Evolutionary conservation across 805 yeast species (phyloP), one percentile per base, ranked within the genome.

Genomic region (Komagataella kurtzmanii): DNA sequence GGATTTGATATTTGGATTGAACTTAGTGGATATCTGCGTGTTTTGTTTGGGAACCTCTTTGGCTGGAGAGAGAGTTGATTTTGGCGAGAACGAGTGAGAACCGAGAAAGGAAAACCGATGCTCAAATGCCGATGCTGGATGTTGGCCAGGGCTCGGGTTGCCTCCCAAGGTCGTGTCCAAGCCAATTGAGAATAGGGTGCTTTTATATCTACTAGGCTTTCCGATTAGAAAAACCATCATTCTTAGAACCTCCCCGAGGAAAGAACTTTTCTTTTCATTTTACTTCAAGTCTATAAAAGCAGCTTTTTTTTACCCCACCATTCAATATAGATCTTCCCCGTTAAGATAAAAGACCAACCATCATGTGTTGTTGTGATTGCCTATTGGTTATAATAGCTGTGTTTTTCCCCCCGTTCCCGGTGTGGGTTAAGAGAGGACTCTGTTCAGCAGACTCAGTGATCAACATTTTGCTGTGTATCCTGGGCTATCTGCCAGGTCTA

Each of bases 371-470:
- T 54, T 65, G 75, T 50, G 95, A 86, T 62, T 80, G 85, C 64
- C 63, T 85, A 17, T 72, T 87, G 47, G 85, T 83, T 17, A 67
- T 87, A 7, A 58, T 87, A 49, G 86, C 93, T 1, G 75, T 86
- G 49, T 63, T 87, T 58, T 73, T 83, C 59, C 95, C 95, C 1
- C 95, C 95, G 1, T 62, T 87, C 51, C 88, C 95, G 1, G 95
- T 87, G 17, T 73, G 80, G 59, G 67, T 85, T 55, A 83, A 85
- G 61, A 72, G 84, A 51, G 95, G 95, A 2, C 53, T 84, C 51
- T 81, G 83, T 55, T 80, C 90, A 1, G 79, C 81, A 6, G 95
- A 87, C 61, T 71, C 73, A 48, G 64, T 80, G 52, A 83, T 88
- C 60, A 87, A 86, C 65, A 71, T 87, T 45, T 63, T 78, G 24